Base-by-base conservation (phyloP, 345 rosid species). In the Brassica cretica region DNA sequence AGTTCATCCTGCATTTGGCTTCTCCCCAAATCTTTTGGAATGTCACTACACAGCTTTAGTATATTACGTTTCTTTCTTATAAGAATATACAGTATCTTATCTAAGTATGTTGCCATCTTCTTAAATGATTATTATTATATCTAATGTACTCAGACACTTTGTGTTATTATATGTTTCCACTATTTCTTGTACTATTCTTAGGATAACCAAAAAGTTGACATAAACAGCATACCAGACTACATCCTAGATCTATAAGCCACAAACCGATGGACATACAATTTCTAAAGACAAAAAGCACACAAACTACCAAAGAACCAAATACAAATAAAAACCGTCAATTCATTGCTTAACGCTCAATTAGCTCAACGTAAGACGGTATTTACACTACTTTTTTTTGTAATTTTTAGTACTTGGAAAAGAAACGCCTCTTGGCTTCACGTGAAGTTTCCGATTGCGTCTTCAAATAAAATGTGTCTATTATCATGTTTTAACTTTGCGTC, bases 1-100 rank as follows among this genome's bases (percentile, higher is more conserved):
- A 29, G 49, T 56, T 65, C 33, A 68, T 29, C 33, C 32, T 32
- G 63, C 67, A 44, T 65, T 65, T 78, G 51, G 76, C 62, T 71
- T 65, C 53, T 72, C 68, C 27, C 61, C 27, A 56, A 18, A 18
- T 37, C 81, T 65, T 39, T 65, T 65, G 51, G 32, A 66, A 44
- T 59, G 9, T 37, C 14, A 44, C 53, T n/a, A 30, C 53, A 12
- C 37, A 41, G 8, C 33, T 71, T 25, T 65, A 71, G 62, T 72
- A 78, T 66, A 12, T 66, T 27, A 39, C 76, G 51, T 77, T 37
- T 8, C 61, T 10, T 19, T 27, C 35, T 19, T 55, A 19, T 19
- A 49, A 29, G 25, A 58, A 33, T 66, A 70, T 53, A 25, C 12
- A 5, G 16, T 55, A 0, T 41, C 21, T n/a, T 16, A 15, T 32